These are phyloP conservation scores for Trypanosoma brucei DNA, from an alignment of 208 protist genomes.

Conservation along the genomic window DNA sequence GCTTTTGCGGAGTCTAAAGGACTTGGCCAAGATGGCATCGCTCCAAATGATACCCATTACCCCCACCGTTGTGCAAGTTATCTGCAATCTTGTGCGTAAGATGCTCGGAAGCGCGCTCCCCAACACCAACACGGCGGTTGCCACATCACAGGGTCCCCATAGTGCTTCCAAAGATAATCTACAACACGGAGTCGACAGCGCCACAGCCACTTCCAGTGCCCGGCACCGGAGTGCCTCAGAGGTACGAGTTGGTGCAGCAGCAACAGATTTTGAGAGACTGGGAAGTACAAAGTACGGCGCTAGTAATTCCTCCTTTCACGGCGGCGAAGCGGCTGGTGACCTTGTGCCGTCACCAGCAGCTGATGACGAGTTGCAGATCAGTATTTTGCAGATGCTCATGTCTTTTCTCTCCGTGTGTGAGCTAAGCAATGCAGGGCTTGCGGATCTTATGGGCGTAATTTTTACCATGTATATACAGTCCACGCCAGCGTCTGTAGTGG, in stretches of 20 bases:
- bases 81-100: conserved; percentile 46
- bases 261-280: not conserved
- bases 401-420: conserved; percentile 49
- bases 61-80: conserved; percentile 27
- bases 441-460: conserved; percentile 50
- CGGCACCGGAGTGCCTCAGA: not conserved
- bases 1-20: conserved; percentile 56
- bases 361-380: conserved; percentile 61
- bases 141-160: not conserved
- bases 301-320: not conserved
- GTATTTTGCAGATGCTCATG: conserved; percentile 54
- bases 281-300: not conserved
- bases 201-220: no score
- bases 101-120: conserved; percentile 2
- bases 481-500: conserved; percentile 41
- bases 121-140: not conserved
- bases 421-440: conserved; percentile 28
- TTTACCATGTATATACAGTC: conserved; percentile 50
- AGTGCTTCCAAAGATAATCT: no score
- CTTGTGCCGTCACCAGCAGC: not conserved
- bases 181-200: no score
- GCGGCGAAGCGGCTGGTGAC: not conserved
- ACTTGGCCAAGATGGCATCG: conserved; percentile 65
- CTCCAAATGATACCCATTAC: conserved; percentile 57
- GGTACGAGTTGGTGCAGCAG: not conserved